These are phyloP conservation scores for Metroxylon sagu DNA, from an alignment of 176 grass and related monocot species.

Conservation along the genomic window DNA sequence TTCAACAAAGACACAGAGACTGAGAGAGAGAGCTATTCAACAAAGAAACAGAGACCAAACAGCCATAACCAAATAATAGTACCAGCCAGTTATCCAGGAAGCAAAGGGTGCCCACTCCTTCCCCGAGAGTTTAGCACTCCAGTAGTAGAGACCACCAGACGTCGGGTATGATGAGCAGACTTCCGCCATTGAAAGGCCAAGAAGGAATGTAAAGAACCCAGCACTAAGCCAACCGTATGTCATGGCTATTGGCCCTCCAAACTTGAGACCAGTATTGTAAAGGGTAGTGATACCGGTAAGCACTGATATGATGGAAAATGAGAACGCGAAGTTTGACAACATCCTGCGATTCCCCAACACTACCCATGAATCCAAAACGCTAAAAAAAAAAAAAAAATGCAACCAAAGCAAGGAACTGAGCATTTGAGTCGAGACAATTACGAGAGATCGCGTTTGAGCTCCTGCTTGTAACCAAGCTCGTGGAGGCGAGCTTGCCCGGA, in stretches of 20 bases:
- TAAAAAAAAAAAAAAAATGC: not conserved
- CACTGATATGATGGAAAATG: constrained; percentile 94
- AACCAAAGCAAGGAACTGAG: not conserved
- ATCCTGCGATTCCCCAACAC: constrained; percentile 25
- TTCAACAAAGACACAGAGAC: too few species aligned
- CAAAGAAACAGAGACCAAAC: too few species aligned
- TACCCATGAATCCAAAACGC: not conserved
- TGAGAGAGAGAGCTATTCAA: too few species aligned
- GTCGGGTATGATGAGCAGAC: constrained; percentile 95
- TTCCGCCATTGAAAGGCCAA: constrained; percentile 83
- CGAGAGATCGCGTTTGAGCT: constrained; percentile 91
- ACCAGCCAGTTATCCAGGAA: constrained; percentile 92
- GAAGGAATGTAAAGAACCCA: constrained; percentile 65
- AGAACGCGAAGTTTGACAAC: constrained; percentile 89
- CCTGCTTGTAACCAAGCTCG: constrained; percentile 88
- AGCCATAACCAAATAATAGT: not conserved
- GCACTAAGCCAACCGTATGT: constrained; percentile 86
- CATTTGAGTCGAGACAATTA: constrained; percentile 15
- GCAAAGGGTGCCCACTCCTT: constrained; percentile 65
- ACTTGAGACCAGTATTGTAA: constrained; percentile 67
- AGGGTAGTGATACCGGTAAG: constrained; percentile 83
- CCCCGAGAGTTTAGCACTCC: constrained; percentile 80
- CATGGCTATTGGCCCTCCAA: constrained; percentile 63
- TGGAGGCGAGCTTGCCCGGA: constrained; percentile 52
- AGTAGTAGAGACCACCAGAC: constrained; percentile 87